Evolutionary conservation across 768 basidiomycete genomes (phyloP).

Genomic region (Tricholoma furcatifolium): DNA sequence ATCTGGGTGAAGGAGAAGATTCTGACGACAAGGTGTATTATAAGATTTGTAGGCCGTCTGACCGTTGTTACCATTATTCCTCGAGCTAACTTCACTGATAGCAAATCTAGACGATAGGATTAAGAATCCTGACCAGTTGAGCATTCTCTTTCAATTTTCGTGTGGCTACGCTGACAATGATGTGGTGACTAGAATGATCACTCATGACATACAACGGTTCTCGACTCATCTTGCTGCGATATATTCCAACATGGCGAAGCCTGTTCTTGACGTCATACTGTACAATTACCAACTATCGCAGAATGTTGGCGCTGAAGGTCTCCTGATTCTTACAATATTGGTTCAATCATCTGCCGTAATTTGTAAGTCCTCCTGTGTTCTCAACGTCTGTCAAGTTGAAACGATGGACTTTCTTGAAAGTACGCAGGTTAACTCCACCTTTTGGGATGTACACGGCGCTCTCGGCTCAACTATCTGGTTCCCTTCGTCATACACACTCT

Average conservation of each 20-base stretch:
- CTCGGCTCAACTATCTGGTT: conserved; percentile 85
- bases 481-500: conserved; percentile 89
- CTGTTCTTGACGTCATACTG: conserved; percentile 85
- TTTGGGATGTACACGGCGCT: conserved; percentile 90
- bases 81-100: conserved; percentile 26
- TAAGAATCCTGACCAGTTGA: conserved; percentile 90
- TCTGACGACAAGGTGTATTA: conserved; percentile 87
- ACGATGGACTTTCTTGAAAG: conserved; percentile 39
- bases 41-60: conserved; percentile 66
- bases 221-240: conserved; percentile 89
- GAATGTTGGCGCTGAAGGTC: conserved; percentile 93
- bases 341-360: conserved; percentile 84
- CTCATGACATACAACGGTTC: conserved; percentile 93
- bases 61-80: neutral
- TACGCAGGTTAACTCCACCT: conserved; percentile 85
- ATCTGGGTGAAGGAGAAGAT: conserved; percentile 74
- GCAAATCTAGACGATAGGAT: conserved; percentile 95
- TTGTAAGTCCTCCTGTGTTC: conserved; percentile 46
- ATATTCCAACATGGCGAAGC: conserved; percentile 93
- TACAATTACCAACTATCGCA: conserved; percentile 95
- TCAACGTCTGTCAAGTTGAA: neutral
- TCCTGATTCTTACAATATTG: conserved; percentile 76
- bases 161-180: conserved; percentile 8
- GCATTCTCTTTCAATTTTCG: conserved; percentile 18
- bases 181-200: conserved; percentile 80